phyloP scores from a whole-genome alignment of 1,284 basidiomycete species.

The Fomitopsis schrenkii region DNA sequence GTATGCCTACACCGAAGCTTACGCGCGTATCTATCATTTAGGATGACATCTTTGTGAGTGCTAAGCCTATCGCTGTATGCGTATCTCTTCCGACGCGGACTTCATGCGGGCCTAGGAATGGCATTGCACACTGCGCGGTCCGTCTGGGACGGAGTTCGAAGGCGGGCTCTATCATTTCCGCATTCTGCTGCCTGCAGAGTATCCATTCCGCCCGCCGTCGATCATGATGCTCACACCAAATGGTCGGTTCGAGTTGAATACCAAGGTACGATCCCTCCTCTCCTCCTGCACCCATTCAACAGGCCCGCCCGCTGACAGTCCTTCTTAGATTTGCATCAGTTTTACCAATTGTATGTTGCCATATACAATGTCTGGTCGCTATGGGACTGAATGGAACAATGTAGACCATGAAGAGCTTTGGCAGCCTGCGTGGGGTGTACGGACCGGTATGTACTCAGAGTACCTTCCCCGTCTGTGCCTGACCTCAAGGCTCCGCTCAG shows the following conservation, averaged over 20 bases:
- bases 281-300: neutral
- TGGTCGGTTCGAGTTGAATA: conserved; percentile 92
- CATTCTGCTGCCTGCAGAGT: conserved; percentile 87
- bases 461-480: conserved; percentile 3
- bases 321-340: conserved; percentile 84
- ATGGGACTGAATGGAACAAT: conserved; percentile 6
- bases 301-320: neutral
- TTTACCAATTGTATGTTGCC: conserved; percentile 75
- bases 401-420: conserved; percentile 86
- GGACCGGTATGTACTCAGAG: conserved; percentile 59
- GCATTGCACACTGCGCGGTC: conserved; percentile 95
- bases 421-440: conserved; percentile 98
- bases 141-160: conserved; percentile 85
- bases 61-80: neutral
- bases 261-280: conserved; percentile 63
- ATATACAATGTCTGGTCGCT: neutral
- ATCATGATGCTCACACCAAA: conserved; percentile 95
- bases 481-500: conserved; percentile 31
- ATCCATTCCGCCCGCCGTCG: conserved; percentile 92
- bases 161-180: conserved; percentile 91
- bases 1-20: conserved; percentile 4
- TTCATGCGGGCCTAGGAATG: conserved; percentile 67
- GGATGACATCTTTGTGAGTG: conserved; percentile 80
- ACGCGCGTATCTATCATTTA: conserved; percentile 25
- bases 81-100: conserved; percentile 9